Conservation (phyloP, 345 rosid species). For the Eucalyptus brandiana region DNA sequence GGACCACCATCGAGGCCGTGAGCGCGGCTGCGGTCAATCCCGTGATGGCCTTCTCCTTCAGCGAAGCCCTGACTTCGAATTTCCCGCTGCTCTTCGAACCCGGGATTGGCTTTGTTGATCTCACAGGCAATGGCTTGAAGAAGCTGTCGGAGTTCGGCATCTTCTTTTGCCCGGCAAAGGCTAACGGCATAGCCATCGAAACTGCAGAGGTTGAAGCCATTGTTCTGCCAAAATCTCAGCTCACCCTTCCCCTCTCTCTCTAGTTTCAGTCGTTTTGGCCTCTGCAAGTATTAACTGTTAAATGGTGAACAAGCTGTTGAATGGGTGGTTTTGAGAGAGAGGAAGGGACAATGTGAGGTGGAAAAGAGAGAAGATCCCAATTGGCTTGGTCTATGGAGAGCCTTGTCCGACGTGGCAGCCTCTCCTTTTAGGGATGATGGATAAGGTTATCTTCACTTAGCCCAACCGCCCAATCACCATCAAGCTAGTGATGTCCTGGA, state of each 20-base stretch:
- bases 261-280: not conserved
- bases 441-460: slow-evolving; percentile 45
- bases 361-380: slow-evolving; percentile 6
- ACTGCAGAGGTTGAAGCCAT: slow-evolving; percentile 77
- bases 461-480: slow-evolving; percentile 17
- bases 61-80: slow-evolving; percentile 38
- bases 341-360: slow-evolving; percentile 14
- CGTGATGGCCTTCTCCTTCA: slow-evolving; percentile 70
- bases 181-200: slow-evolving; percentile 54
- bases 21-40: slow-evolving; percentile 70
- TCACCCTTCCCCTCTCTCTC: not conserved
- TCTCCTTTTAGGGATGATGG: slow-evolving; percentile 22
- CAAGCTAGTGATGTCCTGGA: not conserved
- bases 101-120: slow-evolving; percentile 21
- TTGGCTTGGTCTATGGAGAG: not conserved
- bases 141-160: slow-evolving; percentile 21
- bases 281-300: not conserved
- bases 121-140: slow-evolving; percentile 49
- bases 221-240: not conserved
- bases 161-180: slow-evolving; percentile 25
- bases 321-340: slow-evolving; percentile 1
- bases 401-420: slow-evolving; percentile 37
- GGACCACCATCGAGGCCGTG: slow-evolving; percentile 68
- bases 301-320: not conserved
- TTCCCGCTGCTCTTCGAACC: slow-evolving; percentile 8